Percentiles rank a stretch among this genome's conserved stretches.
Conservation (phyloP, 2,329 filamentous ascomycete genomes). For the Neoarthrinium moseri region DNA sequence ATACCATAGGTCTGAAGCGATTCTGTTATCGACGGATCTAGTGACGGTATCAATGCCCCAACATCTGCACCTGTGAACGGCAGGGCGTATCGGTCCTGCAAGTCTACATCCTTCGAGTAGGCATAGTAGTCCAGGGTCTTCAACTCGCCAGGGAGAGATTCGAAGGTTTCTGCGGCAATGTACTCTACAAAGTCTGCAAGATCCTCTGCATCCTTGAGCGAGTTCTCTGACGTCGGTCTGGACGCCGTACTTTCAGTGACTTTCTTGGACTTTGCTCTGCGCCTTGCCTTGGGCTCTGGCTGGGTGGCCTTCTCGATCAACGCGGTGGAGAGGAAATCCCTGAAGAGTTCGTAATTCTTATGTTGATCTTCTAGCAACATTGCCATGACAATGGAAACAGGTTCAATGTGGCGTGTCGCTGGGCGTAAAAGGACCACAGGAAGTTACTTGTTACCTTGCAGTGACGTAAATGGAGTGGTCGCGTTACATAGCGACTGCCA, state of each 20-base stretch:
- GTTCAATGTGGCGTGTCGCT: neutral
- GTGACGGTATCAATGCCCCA: conserved; percentile 46
- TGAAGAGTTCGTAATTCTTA: conserved; percentile 65
- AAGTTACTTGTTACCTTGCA: neutral
- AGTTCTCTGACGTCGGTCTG: neutral
- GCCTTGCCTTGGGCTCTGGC: conserved; percentile 41
- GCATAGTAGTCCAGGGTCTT: conserved; percentile 59
- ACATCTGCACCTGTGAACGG: conserved; percentile 54
- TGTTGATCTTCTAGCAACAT: conserved; percentile 17
- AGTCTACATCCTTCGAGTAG: conserved; percentile 36
- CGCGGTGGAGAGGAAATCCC: conserved; percentile 70
- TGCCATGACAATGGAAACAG: neutral
- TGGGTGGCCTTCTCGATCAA: conserved; percentile 61
- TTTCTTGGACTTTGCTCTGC: conserved; percentile 38
- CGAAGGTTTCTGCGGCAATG: conserved; percentile 68
- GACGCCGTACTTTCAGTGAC: conserved; percentile 3
- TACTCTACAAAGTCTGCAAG: conserved; percentile 82
- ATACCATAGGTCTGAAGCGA: conserved; percentile 68
- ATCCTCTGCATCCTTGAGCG: conserved; percentile 56
- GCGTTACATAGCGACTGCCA: neutral
- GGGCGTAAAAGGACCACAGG: neutral
- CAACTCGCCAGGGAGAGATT: conserved; percentile 59
- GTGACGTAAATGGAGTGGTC: conserved; percentile 7
- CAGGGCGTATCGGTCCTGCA: conserved; percentile 55
- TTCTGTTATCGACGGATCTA: conserved; percentile 63